phyloP scores from a whole-genome alignment of 768 basidiomycete species.

The Tricholomella constricta region DNA sequence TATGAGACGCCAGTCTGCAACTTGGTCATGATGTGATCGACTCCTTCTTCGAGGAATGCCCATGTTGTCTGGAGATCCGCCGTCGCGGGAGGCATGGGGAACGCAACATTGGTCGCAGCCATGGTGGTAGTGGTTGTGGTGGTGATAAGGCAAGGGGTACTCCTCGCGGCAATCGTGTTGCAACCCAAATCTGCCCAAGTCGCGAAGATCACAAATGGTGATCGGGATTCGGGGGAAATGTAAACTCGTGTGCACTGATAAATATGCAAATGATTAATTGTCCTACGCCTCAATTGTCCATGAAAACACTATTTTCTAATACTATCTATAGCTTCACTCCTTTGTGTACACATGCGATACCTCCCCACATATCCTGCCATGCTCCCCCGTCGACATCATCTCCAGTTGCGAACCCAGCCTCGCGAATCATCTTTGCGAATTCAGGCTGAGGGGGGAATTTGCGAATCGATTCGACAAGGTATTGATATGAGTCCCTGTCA shows the following conservation, averaged over 20 bases:
- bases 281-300: neutral
- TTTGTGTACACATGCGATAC: constrained; percentile 83
- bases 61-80: constrained; percentile 85
- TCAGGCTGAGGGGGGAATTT: constrained; percentile 87
- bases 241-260: neutral
- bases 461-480: constrained; percentile 96
- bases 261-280: neutral
- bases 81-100: constrained; percentile 63
- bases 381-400: constrained; percentile 77
- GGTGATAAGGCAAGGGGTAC: constrained; percentile 1
- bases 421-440: constrained; percentile 86
- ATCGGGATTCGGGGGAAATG: constrained; percentile 12
- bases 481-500: constrained; percentile 94
- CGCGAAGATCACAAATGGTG: neutral
- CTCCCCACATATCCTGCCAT: constrained; percentile 86
- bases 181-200: constrained; percentile 1
- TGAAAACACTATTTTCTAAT: neutral
- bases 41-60: constrained; percentile 83
- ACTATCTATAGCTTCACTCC: constrained; percentile 70
- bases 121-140: constrained; percentile 33
- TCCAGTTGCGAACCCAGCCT: constrained; percentile 81
- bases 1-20: constrained; percentile 87
- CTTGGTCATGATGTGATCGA: constrained; percentile 93
- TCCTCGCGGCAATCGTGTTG: constrained; percentile 9
- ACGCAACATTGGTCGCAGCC: constrained; percentile 32